Evolutionary conservation across 2,329 filamentous ascomycete genomes (phyloP).

Genomic region (Colletotrichum karsti): DNA sequence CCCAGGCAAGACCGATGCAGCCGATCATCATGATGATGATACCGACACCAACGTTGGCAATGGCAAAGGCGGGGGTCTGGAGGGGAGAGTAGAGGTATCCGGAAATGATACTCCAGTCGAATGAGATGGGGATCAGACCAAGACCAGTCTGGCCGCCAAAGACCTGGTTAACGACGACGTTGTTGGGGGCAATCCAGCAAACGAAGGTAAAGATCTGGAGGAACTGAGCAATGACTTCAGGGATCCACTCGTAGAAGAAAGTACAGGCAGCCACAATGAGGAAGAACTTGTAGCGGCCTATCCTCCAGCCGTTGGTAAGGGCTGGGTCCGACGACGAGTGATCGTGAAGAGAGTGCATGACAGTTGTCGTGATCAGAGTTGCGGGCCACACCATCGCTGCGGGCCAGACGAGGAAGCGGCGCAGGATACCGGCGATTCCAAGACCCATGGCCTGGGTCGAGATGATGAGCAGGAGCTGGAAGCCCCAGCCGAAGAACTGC

Average conservation of each 20-base stretch:
- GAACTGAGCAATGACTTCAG: conserved; percentile 28
- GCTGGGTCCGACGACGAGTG: conserved; percentile 55
- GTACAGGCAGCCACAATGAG: conserved; percentile 61
- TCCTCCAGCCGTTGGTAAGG: conserved; percentile 66
- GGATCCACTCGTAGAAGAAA: conserved; percentile 48
- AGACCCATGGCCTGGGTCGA: conserved; percentile 66
- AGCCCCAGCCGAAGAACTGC: conserved; percentile 56
- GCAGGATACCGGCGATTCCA: conserved; percentile 62
- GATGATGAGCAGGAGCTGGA: conserved; percentile 62
- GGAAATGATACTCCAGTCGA: conserved; percentile 59
- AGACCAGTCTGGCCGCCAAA: conserved; percentile 67
- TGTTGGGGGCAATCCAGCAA: conserved; percentile 70
- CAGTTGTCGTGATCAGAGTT: conserved; percentile 60
- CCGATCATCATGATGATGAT: conserved; percentile 62
- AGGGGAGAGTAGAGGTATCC: conserved; percentile 59
- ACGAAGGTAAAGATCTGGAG: conserved; percentile 62
- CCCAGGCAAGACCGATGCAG: conserved; percentile 58
- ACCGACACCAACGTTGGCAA: conserved; percentile 62
- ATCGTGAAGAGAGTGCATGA: conserved; percentile 59
- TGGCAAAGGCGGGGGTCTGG: conserved; percentile 62
- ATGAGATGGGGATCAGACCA: conserved; percentile 68
- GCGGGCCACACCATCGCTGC: conserved; percentile 68
- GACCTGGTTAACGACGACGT: conserved; percentile 68
- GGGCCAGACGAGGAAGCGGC: conserved; percentile 62
- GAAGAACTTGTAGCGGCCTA: conserved; percentile 72